These are phyloP conservation scores for Volvox reticuliferus DNA, from an alignment of 139 green algal species.

Conservation along the genomic window DNA sequence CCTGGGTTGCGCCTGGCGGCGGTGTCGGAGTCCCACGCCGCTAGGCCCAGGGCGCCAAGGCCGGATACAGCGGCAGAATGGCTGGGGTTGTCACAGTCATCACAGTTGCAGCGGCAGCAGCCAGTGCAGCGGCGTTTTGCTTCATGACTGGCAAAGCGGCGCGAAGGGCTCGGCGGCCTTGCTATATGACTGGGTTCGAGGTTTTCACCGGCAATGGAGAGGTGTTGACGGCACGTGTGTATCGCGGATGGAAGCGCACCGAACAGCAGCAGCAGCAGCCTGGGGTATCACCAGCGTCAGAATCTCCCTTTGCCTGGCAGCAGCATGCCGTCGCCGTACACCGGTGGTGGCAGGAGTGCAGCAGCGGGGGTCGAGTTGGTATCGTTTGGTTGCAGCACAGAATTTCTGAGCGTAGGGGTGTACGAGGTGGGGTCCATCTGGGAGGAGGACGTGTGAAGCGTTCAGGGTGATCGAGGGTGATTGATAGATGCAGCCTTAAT, in stretches of 20 bases:
- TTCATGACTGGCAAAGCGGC: slow-evolving; percentile 69
- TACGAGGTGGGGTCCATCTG: slow-evolving; percentile 38
- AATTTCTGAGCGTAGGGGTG: slow-evolving; percentile 2
- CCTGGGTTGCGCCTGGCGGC: no score
- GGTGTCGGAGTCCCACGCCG: slow-evolving; percentile 63
- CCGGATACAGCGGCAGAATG: no score
- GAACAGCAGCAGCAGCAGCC: not conserved
- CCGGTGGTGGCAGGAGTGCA: not conserved
- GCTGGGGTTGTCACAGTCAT: no score
- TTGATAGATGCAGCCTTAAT: no score
- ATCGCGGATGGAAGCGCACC: slow-evolving; percentile 69
- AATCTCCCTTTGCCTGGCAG: not conserved
- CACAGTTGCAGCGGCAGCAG: not conserved
- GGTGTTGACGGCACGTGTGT: slow-evolving; percentile 85
- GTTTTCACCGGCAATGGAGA: slow-evolving; percentile 70
- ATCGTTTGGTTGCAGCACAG: slow-evolving; percentile 27
- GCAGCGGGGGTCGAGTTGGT: slow-evolving; percentile 39
- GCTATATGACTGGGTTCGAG: slow-evolving; percentile 87
- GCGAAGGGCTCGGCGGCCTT: slow-evolving; percentile 82
- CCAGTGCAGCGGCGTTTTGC: slow-evolving; percentile 38
- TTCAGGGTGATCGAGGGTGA: not conserved
- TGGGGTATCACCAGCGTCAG: not conserved
- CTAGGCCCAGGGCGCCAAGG: slow-evolving; percentile 58
- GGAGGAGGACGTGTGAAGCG: slow-evolving; percentile 5
- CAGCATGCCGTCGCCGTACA: not conserved